Percentiles rank a stretch among this genome's conserved stretches.
Conservation (phyloP, 179 eudicot species). For the Monotropa hypopitys region DNA sequence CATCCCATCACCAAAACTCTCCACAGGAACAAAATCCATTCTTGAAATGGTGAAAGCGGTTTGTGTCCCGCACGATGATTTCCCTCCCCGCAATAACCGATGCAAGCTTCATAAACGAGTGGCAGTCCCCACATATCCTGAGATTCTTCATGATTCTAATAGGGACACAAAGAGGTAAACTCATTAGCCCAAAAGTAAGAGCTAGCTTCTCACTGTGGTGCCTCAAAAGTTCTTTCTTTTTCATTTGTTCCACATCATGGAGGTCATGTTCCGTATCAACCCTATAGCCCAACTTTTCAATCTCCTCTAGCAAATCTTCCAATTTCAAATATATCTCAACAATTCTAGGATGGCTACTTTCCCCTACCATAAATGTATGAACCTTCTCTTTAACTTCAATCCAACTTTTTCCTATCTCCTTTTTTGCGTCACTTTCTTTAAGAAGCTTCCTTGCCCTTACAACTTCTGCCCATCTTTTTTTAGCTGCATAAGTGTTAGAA, state of each 20-base stretch:
- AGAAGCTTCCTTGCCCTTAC: constrained; percentile 35
- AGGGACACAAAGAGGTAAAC: constrained; percentile 38
- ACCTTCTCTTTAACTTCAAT: constrained; percentile 42
- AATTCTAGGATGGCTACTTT: constrained; percentile 42
- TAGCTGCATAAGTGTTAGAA: constrained; percentile 56
- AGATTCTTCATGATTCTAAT: constrained; percentile 66
- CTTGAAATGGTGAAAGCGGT: constrained; percentile 62
- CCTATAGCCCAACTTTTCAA: constrained; percentile 35
- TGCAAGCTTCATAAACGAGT: constrained; percentile 58
- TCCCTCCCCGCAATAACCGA: constrained; percentile 40
- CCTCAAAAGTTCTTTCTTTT: constrained; percentile 36
- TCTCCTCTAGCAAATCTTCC: constrained; percentile 43
- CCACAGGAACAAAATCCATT: constrained; percentile 54
- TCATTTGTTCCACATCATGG: constrained; percentile 57
- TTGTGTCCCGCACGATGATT: constrained; percentile 53
- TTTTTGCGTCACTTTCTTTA: constrained; percentile 45
- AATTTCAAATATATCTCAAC: constrained; percentile 34
- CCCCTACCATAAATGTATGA: constrained; percentile 63
- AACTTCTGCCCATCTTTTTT: constrained; percentile 59
- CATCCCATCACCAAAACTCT: constrained; percentile 44
- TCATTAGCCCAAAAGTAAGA: constrained; percentile 45
- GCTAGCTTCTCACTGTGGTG: constrained; percentile 83
- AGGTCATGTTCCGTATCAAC: constrained; percentile 38
- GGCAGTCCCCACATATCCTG: constrained; percentile 69
- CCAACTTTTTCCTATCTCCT: constrained; percentile 67